Conservation (phyloP, 1,284 basidiomycete species). For the Sutorius eximius region DNA sequence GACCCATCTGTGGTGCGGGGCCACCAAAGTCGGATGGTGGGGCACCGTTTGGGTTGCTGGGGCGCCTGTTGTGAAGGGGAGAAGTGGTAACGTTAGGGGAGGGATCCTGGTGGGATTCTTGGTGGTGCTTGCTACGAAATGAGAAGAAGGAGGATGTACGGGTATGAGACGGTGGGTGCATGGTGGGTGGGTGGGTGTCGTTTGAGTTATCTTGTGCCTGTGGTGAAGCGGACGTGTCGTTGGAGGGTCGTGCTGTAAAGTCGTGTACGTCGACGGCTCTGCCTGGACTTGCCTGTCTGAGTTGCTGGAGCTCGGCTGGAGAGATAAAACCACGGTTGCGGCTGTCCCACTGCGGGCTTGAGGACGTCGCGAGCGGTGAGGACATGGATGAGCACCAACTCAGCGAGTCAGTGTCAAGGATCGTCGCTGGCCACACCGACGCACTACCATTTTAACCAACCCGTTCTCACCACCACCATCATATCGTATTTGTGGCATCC, state of each 20-base stretch:
- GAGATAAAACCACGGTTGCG: conserved; percentile 50
- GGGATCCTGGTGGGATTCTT: conserved; percentile 20
- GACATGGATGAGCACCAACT: conserved; percentile 12
- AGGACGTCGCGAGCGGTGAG: conserved; percentile 23
- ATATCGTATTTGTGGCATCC: too few species aligned
- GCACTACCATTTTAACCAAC: not conserved
- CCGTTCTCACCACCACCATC: not conserved
- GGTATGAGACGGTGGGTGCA: conserved; percentile 26
- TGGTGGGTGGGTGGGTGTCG: conserved; percentile 29
- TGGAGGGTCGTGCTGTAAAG: conserved; percentile 31
- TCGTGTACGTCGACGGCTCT: conserved; percentile 35
- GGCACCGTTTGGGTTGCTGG: conserved; percentile 12
- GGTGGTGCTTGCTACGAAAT: conserved; percentile 35
- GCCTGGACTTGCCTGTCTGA: conserved; percentile 36
- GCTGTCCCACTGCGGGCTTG: conserved; percentile 49
- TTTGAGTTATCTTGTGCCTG: conserved; percentile 19
- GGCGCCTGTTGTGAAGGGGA: conserved; percentile 10
- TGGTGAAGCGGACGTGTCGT: conserved; percentile 12
- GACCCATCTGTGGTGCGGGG: conserved; percentile 32
- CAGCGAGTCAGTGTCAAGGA: conserved; percentile 1
- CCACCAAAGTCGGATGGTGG: conserved; percentile 20
- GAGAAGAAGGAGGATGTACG: conserved; percentile 46
- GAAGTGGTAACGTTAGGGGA: conserved; percentile 3
- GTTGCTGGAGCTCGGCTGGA: conserved; percentile 48
- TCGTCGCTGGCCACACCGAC: conserved; percentile 8